These are phyloP conservation scores for Opeltia flavorubescens DNA, from an alignment of 495 filamentous ascomycete species.

Conservation along the genomic window DNA sequence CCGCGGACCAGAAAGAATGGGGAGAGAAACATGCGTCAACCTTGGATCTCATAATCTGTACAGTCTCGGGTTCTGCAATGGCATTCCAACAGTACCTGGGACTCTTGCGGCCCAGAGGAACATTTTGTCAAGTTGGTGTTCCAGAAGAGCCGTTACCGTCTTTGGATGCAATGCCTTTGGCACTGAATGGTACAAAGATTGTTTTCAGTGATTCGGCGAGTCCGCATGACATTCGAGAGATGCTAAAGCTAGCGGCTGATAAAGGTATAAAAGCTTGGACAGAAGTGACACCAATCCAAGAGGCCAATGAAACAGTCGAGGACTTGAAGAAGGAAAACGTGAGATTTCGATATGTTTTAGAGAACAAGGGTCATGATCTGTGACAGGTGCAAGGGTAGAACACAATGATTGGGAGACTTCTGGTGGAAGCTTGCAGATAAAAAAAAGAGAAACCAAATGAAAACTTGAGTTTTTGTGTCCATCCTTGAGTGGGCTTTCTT, in stretches of 20 bases:
- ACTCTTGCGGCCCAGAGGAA: conserved; percentile 52
- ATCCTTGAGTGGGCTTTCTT: no score
- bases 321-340: conserved; percentile 60
- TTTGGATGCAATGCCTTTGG: conserved; percentile 49
- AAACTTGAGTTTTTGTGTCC: no score
- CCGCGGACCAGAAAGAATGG: conserved; percentile 63
- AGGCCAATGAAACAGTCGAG: conserved; percentile 50
- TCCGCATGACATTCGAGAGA: conserved; percentile 59
- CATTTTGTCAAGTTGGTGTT: conserved; percentile 69
- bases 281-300: conserved; percentile 51
- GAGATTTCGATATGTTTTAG: conserved; percentile 59
- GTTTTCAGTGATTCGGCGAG: conserved; percentile 61
- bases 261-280: conserved; percentile 64
- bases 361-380: conserved; percentile 1
- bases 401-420: no score
- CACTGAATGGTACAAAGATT: conserved; percentile 54
- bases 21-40: conserved; percentile 38
- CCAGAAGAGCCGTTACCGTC: conserved; percentile 48
- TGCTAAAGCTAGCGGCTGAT: conserved; percentile 62
- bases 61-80: conserved; percentile 62
- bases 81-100: conserved; percentile 54
- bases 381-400: no score
- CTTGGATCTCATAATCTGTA: conserved; percentile 68
- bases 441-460: no score
- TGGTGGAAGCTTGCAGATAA: no score